Base-by-base conservation (phyloP, 1,139 yeast genomes). In the Casaregolazyma lundiana region DNA sequence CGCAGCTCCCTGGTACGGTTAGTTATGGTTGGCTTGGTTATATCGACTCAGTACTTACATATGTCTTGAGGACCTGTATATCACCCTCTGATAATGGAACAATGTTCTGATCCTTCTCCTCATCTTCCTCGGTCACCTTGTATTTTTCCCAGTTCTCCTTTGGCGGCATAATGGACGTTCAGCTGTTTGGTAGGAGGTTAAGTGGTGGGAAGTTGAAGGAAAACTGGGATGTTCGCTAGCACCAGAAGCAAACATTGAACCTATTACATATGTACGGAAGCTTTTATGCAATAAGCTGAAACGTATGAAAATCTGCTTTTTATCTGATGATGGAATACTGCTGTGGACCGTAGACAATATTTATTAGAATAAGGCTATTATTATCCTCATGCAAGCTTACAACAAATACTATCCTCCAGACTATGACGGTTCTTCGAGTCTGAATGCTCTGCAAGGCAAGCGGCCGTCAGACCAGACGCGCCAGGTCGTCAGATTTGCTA, bases 131-230 rank as follows among this genome's bases (percentile, higher is more conserved):
- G 16, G 96, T 95, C 43, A 94, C 84, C 65, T 82, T 83, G 69
- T 88, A 89, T 68, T 92, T 92, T 66, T 94, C 99, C 99, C 99
- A 92, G 66, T 92, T 95, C 47, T 84, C 85, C 70, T 84, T 85
- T 53, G 92, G 89, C 50, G 92, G 85, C 92, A 84, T 84, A 53
- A 40, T 63, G 45, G n/a, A 6, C 11, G 21, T 30, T 39, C 21
- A 7, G n/a, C 29, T 29, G 13, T 5, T 18, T 18, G n/a, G 19
- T 29, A 26, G 13, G 30, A 26, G 26, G 41, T 21, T 6, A 35
- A 16, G 41, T 40, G 11, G 35, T 16, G 19, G 19, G 41, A 38
- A 26, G 37, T 21, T 40, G 37, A 20, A n/a, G 15, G 26, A 11
- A 18, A n/a, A 24, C n/a, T 32, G 29, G 35, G 15, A 18, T 15